These are phyloP conservation scores for Cryphonectria radicalis DNA, from an alignment of 2,329 filamentous ascomycete genomes.

Conservation along the genomic window DNA sequence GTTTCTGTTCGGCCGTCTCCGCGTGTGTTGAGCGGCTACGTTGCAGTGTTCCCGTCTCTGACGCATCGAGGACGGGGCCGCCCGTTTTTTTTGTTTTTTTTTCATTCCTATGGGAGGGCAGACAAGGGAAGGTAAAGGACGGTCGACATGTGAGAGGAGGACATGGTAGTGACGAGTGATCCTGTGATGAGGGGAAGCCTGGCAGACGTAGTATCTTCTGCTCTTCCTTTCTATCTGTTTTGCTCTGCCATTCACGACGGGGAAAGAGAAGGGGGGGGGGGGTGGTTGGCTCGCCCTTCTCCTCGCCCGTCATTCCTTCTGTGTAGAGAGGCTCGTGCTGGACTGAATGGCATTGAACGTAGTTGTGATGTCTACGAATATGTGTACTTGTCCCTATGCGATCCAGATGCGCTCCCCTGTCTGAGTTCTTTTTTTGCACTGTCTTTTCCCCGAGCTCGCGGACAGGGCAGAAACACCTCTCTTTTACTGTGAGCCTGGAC, in stretches of 20 bases:
- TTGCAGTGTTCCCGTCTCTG: conserved; percentile 1
- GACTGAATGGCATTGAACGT: neutral
- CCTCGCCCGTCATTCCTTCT: neutral
- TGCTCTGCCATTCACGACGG: neutral
- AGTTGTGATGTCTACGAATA: neutral
- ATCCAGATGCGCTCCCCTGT: neutral
- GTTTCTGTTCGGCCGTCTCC: neutral
- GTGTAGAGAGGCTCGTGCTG: neutral
- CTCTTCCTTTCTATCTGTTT: neutral
- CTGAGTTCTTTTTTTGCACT: neutral
- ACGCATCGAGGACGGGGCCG: neutral
- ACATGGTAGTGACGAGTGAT: neutral
- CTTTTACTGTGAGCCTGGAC: neutral
- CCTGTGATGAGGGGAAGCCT: neutral
- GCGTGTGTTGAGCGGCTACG: neutral
- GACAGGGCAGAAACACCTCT: neutral
- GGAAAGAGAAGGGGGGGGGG: too few species aligned
- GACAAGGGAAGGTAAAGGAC: neutral
- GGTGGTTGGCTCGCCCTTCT: neutral
- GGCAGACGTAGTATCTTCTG: neutral
- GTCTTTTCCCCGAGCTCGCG: neutral
- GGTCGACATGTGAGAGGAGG: neutral
- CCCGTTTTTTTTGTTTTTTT: neutral
- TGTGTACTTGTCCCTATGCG: too few species aligned
- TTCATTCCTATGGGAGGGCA: neutral